Base-by-base conservation (phyloP, 805 yeast species). In the Starmerella bombi region DNA sequence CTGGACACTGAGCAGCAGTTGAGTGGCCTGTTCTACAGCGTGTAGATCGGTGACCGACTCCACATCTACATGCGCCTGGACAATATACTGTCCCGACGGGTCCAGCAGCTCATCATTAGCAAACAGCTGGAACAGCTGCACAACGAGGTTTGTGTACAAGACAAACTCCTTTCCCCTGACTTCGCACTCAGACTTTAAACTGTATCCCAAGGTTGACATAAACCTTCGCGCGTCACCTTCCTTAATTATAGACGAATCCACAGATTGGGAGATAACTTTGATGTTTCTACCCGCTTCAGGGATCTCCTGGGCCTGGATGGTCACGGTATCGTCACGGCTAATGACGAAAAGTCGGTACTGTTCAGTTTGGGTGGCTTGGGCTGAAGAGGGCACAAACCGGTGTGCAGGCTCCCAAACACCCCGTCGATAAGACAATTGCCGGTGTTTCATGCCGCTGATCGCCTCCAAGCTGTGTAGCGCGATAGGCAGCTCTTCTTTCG, bases 21-120 rank as follows among this genome's bases (percentile, higher is more conserved):
- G 72, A 3, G 77, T 72, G 1, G 84, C 82, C 41, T 69, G 69
- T 41, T 73, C 74, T 7, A 80, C 73, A 37, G 71, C 70, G 23
- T 81, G 86, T 32, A 85, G 68, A 58, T 83, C 94, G 3, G 86
- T 80, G 16, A 80, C 64, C 43, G 72, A 72, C 9, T 74, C 74
- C 8, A 82, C 77, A 50, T 81, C 77, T n/a, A 78, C 74, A 52
- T 66, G 77, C 9, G 78, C 75, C 55, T 74, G 76, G 3, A 83
- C 63, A 3, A 50, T 37, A 54, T 56, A 55, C 30, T 52, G 53
- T 9, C 47, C 53, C n/a, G 60, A 47, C 16, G 42, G 30, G 33
- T 61, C 65, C 16, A 54, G 39, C 19, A 58, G 50, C 23, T 36
- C 38, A 25, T 27, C 29, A n/a, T 29, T 37, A 4, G 40, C 42